Base-by-base conservation (phyloP, 2,329 filamentous ascomycete species). In the Cladobotryum protrusum region DNA sequence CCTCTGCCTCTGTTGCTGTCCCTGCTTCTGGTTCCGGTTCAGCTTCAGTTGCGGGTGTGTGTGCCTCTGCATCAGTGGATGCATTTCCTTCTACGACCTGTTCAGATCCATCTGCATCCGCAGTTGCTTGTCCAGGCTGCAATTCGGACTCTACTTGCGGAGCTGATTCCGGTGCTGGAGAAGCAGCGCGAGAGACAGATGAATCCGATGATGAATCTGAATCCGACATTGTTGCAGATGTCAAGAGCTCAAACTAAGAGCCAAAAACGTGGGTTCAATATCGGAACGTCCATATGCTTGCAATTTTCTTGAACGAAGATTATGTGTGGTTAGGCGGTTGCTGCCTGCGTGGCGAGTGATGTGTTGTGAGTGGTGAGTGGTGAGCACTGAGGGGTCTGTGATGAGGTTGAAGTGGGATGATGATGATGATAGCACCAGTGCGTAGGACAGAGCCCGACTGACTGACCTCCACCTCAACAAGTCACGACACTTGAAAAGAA, bases 181-280 rank as follows among this genome's bases (percentile, higher is more conserved):
- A 47, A 2, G 34, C 49, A 17, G 17, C 49, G 14, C 49, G 32
- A 15, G 49, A 43, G 3, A 34, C 41, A 33, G 35, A 46, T n/a
- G 49, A 51, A 29, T 34, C 36, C 3, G 50, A 48, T 18, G 50
- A 46, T 37, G 50, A 52, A 17, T 43, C 50, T 9, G 50, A 51
- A 18, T 51, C 49, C 2, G 49, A 51, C 49, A 51, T 51, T 9
- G 7, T 18, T 13, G 5, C 9, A 42, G 24, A 42, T 20, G 39
- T 42, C 17, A 20, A 42, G 15, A n/a, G 35, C n/a, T 37, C 17
- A 37, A 17, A 37, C 24, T 29, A 29, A 29, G 6, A 9, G 24
- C 6, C 6, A 29, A 29, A 29, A 29, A 29, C 24, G 24, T 5
- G 24, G n/a, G 24, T 29, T 29, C 24, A 29, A 8, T 29, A 9